Percentiles rank a stretch among this genome's conserved stretches.
Conservation (phyloP, 1,284 basidiomycete species). For the Neolentinus lepideus region DNA sequence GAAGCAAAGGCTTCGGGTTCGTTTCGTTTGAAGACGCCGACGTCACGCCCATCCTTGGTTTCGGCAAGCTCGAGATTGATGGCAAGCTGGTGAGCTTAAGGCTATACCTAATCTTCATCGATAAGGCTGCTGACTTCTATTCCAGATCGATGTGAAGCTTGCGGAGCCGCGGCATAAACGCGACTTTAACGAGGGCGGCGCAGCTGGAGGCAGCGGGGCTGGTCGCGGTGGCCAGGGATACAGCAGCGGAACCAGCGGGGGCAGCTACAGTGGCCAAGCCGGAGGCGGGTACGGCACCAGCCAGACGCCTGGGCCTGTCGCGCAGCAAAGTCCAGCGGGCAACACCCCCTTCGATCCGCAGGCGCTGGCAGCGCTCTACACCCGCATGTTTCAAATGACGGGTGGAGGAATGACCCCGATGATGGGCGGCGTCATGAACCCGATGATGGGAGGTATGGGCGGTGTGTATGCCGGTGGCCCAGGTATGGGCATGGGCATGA, state of each 20-base stretch:
- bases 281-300: constrained; percentile 14
- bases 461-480: constrained; percentile 31
- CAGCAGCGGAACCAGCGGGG: constrained; percentile 7
- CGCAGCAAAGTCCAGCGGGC: constrained; percentile 14
- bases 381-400: constrained; percentile 77
- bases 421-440: constrained; percentile 32
- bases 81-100: constrained; percentile 71
- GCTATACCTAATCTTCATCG: not conserved
- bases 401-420: constrained; percentile 39
- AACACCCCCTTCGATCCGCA: constrained; percentile 74
- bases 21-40: constrained; percentile 91
- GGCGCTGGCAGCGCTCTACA: constrained; percentile 73
- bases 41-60: constrained; percentile 79
- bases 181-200: constrained; percentile 36
- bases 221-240: constrained; percentile 13
- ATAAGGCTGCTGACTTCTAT: not conserved
- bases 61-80: constrained; percentile 83
- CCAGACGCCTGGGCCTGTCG: constrained; percentile 15
- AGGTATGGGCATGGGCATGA: constrained; percentile 32
- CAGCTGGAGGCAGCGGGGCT: constrained; percentile 1
- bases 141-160: constrained; percentile 92
- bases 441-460: constrained; percentile 28
- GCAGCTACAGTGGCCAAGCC: constrained; percentile 26
- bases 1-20: constrained; percentile 98
- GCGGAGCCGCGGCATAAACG: constrained; percentile 83